These are phyloP conservation scores for Aethionema arabicum DNA, from an alignment of 345 rosid species.

Conservation along the genomic window DNA sequence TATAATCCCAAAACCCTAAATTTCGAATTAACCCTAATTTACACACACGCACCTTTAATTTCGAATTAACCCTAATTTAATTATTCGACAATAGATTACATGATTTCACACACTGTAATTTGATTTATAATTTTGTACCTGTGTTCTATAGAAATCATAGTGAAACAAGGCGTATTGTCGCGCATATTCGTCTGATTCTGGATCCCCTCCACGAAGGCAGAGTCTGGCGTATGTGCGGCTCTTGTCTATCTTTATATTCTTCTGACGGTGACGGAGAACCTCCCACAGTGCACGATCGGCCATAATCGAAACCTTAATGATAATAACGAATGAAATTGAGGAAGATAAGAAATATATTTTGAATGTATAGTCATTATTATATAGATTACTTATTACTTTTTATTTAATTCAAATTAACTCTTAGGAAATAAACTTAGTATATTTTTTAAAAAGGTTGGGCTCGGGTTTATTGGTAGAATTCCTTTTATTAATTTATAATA, in stretches of 20 bases:
- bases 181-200: slow-evolving; percentile 15
- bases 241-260: neutral
- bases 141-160: slow-evolving; percentile 8
- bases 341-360: no score
- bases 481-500: no score
- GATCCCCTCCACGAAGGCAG: neutral
- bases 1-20: slow-evolving; percentile 6
- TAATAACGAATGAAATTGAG: no score
- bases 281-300: neutral
- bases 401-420: no score
- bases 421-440: no score
- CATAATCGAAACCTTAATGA: slow-evolving; percentile 4
- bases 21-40: neutral
- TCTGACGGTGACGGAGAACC: neutral
- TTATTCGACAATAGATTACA: no score
- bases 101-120: neutral
- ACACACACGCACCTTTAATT: no score
- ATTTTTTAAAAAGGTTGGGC: no score
- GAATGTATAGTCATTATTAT: no score
- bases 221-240: neutral
- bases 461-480: no score
- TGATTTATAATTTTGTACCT: neutral
- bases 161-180: slow-evolving; percentile 2
- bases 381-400: no score
- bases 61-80: no score